Conservation (phyloP, 2,329 filamentous ascomycete genomes). For the Mariannaea sp. region DNA sequence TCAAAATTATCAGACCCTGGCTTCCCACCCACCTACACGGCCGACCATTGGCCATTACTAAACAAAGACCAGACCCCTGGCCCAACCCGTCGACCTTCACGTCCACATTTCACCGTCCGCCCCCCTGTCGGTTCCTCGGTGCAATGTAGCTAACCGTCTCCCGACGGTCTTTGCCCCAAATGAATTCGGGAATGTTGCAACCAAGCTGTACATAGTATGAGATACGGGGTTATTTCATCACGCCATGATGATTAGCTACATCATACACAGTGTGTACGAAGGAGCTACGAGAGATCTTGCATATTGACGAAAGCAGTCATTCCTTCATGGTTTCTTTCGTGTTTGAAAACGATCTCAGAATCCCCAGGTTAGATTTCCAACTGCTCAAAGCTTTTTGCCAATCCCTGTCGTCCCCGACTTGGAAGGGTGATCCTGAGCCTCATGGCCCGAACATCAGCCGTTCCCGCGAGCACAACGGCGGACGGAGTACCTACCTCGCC, state of each 20-base stretch:
- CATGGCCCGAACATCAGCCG: constrained; percentile 14
- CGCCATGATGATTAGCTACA: too few relatives aligned
- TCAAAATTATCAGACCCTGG: constrained; percentile 8
- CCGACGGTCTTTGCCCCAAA: constrained; percentile 13
- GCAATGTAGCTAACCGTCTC: constrained; percentile 26
- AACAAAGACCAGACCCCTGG: constrained; percentile 16
- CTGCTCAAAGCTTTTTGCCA: constrained; percentile 15
- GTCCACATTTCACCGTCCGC: constrained; percentile 9
- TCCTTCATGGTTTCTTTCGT: neutral
- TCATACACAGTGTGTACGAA: too few relatives aligned
- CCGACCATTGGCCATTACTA: constrained; percentile 11
- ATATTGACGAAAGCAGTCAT: too few relatives aligned
- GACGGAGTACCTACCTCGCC: too few relatives aligned
- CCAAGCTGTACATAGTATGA: too few relatives aligned
- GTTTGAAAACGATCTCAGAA: neutral
- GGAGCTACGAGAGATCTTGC: too few relatives aligned
- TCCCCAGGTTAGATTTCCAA: constrained; percentile 4
- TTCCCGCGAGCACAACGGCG: constrained; percentile 1
- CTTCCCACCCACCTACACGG: constrained; percentile 12
- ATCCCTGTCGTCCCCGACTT: constrained; percentile 4
- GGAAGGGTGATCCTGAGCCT: constrained; percentile 13
- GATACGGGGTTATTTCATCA: too few relatives aligned
- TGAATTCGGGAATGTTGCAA: neutral
- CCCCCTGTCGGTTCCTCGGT: constrained; percentile 13
- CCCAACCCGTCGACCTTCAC: constrained; percentile 3